These are phyloP conservation scores for Hypoxylon trugodes DNA, from an alignment of 495 filamentous ascomycete genomes.

Conservation along the genomic window DNA sequence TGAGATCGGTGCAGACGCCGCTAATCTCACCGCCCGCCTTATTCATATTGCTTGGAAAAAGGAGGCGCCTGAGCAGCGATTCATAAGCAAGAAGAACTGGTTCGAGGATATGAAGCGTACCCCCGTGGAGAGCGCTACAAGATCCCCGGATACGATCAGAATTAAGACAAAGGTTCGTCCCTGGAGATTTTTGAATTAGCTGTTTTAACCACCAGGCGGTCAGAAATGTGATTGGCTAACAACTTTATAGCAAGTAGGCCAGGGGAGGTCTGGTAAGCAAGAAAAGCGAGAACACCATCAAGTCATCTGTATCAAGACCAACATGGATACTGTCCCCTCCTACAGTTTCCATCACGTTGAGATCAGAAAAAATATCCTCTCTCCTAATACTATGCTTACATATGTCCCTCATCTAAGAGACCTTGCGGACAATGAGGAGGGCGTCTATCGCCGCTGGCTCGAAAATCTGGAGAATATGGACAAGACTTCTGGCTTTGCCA, in stretches of 20 bases:
- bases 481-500: constrained; percentile 57
- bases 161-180: constrained; percentile 53
- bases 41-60: constrained; percentile 52
- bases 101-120: constrained; percentile 51
- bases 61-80: constrained; percentile 45
- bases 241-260: constrained; percentile 38
- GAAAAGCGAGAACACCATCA: constrained; percentile 46
- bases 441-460: constrained; percentile 55
- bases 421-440: constrained; percentile 54
- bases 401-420: constrained; percentile 59
- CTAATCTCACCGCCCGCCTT: constrained; percentile 47
- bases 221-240: constrained; percentile 9
- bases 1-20: constrained; percentile 48
- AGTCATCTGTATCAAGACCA: constrained; percentile 50
- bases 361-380: constrained; percentile 58
- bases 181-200: neutral
- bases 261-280: constrained; percentile 48
- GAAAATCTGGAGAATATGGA: constrained; percentile 59
- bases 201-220: neutral
- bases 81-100: constrained; percentile 47
- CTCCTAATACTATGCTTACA: constrained; percentile 57
- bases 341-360: constrained; percentile 61
- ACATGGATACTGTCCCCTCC: constrained; percentile 49
- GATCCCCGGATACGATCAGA: constrained; percentile 43
- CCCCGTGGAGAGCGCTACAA: constrained; percentile 19